Base-by-base conservation (phyloP, 192 early-diverging fungal species). In the Backusella circina region DNA sequence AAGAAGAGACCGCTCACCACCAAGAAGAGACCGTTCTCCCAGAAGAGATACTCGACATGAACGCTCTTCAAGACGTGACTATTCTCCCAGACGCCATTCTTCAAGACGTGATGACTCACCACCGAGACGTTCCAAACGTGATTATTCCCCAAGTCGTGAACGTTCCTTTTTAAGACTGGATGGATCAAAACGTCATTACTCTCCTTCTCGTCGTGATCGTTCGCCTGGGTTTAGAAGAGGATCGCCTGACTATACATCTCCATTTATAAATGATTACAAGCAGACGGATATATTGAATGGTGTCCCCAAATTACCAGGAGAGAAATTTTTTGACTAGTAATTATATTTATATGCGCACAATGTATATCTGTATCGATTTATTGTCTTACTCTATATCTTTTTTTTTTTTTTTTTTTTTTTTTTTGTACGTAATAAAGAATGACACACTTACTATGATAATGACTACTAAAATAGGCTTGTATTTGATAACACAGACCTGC, bases 371-470 rank as follows among this genome's bases (percentile, higher is more conserved):
- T n/a, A n/a, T n/a, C n/a, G n/a, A n/a, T n/a, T n/a, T n/a, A n/a
- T n/a, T n/a, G n/a, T n/a, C n/a, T n/a, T n/a, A n/a, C n/a, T n/a
- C n/a, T n/a, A n/a, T n/a, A n/a, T 21, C 5, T 35, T 35, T 35
- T 35, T 35, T 35, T 35, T 35, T 35, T 35, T 35, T 35, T 35
- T 35, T 35, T 35, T 35, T 47, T n/a, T 41, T 41, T 41, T 41
- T 41, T 7, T 16, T 16, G 44, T 47, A n/a, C 18, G 44, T 3
- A n/a, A 18, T 5, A 41, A 10, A 72, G n/a, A n/a, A n/a, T n/a
- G n/a, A n/a, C n/a, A n/a, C n/a, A n/a, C 65, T 83, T 83, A 79
- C 82, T 88, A 39, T 88, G 84, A 75, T 88, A 88, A 71, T 83
- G 79, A 31, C 77, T 67, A 10, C 73, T 73, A 32, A 88, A 88